phyloP scores from a whole-genome alignment of 176 grass and related monocot genomes.

The Aegilops sharonensis region DNA sequence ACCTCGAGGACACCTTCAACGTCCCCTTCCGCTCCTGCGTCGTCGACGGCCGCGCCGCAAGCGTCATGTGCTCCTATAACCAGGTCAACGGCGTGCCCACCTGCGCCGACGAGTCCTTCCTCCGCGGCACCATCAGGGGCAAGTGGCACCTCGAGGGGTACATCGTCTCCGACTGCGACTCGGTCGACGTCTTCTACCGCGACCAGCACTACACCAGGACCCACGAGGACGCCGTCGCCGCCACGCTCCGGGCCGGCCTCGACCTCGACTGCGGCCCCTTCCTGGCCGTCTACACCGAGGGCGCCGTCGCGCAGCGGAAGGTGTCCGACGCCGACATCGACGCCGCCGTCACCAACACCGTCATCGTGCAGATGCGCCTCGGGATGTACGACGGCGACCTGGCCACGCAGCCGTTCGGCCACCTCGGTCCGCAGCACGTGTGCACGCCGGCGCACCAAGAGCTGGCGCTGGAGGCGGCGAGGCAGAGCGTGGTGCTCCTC shows the following conservation, averaged over 20 bases:
- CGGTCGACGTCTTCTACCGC: slow-evolving; percentile 73
- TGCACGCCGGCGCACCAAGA: slow-evolving; percentile 54
- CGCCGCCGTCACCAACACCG: slow-evolving; percentile 55
- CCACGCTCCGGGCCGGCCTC: slow-evolving; percentile 64
- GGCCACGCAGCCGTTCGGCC: slow-evolving; percentile 41
- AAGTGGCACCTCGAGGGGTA: slow-evolving; percentile 63
- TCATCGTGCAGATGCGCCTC: slow-evolving; percentile 73
- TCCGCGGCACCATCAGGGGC: slow-evolving; percentile 36
- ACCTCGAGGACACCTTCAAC: slow-evolving; percentile 90
- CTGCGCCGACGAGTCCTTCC: slow-evolving; percentile 64
- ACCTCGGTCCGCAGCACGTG: slow-evolving; percentile 54
- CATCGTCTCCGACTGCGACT: slow-evolving; percentile 92
- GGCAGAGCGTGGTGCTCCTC: slow-evolving; percentile 64
- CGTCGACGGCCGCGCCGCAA: slow-evolving; percentile 45
- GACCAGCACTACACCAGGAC: slow-evolving; percentile 64
- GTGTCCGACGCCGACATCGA: slow-evolving; percentile 55
- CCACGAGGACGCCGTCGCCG: slow-evolving; percentile 71
- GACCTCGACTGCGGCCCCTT: slow-evolving; percentile 85
- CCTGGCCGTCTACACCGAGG: slow-evolving; percentile 50
- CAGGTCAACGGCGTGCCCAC: slow-evolving; percentile 91
- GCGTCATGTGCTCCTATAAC: slow-evolving; percentile 97
- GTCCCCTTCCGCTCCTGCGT: slow-evolving; percentile 83
- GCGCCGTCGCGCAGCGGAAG: slow-evolving; percentile 38
- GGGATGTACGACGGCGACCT: slow-evolving; percentile 83
- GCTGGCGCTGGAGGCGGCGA: slow-evolving; percentile 70